Evolutionary conservation across 2,329 filamentous ascomycete species (phyloP), one percentile per base, ranked within the genome.

Genomic region (Ophiostoma himal-ulmi): DNA sequence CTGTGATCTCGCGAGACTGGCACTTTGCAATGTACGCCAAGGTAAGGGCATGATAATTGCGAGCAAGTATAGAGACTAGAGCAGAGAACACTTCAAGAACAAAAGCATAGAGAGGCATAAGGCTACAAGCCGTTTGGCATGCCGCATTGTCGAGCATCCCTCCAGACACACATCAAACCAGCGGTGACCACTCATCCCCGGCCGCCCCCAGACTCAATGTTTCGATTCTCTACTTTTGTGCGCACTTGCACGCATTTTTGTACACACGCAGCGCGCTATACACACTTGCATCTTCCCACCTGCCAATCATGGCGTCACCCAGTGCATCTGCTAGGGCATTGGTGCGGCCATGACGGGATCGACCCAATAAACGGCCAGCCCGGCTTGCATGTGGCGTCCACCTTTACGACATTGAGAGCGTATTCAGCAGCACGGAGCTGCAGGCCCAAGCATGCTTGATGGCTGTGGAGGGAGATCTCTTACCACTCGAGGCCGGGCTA

Each of bases 321-420:
- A 36, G 48, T 48, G 44, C 69, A 70, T 62, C 44, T 39, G 37
- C 68, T 41, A 64, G 71, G 67, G 48, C 8, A 62, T 67, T 57
- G 70, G 70, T 48, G 67, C 41, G 69, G 22, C n/a, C 52, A 57
- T 57, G 52, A 57, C 69, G 64, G 70, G 71, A 72, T 72, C 69
- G 68, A 67, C 68, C 73, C 73, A 74, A 73, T 74, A 60, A 70
- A 67, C 68, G 66, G 67, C 71, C 39, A 54, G 68, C 13, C 67
- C 41, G 41, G 36, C 60, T 57, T 68, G 70, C 70, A 71, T 72
- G 64, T 68, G 72, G 57, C 67, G 69, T 44, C 69, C 72, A 69
- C 69, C 70, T 52, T 64, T 26, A 67, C 39, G 65, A 41, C n/a
- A 22, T 5, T 20, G 36, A 17, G 8, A 44, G 30, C 52, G 52